Evolutionary conservation across 208 protist genomes (phyloP).

Genomic region (Leishmania martiniquensis): DNA sequence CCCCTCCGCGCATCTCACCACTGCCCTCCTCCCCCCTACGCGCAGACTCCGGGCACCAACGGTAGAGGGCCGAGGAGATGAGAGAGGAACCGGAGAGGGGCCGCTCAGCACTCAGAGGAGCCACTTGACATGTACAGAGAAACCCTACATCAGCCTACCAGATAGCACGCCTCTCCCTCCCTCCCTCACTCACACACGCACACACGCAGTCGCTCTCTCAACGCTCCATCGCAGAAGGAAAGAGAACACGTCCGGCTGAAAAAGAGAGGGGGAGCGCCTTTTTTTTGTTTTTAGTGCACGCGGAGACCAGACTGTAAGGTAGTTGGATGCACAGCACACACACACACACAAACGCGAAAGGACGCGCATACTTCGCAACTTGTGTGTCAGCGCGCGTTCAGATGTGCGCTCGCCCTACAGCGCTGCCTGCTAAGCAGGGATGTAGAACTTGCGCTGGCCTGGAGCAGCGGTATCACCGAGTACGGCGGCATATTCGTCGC

Average conservation of each 20-base stretch:
- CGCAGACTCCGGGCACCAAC: neutral
- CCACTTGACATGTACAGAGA: neutral
- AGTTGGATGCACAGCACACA: neutral
- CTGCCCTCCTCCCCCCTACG: neutral
- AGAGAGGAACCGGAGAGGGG: neutral
- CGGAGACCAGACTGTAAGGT: neutral
- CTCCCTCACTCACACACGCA: no score
- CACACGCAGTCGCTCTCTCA: no score
- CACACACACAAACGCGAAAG: neutral
- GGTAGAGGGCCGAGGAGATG: neutral
- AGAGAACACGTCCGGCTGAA: neutral
- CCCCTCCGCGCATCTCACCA: neutral
- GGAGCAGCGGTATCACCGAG: constrained; percentile 64
- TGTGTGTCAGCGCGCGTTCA: constrained; percentile 1
- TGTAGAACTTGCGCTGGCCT: constrained; percentile 78
- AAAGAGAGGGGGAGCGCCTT: neutral
- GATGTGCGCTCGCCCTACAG: neutral
- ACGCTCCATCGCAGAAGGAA: neutral
- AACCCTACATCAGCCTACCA: neutral
- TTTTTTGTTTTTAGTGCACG: neutral
- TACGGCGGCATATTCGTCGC: constrained; percentile 72
- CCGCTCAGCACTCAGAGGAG: neutral
- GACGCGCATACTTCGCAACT: neutral
- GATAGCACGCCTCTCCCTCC: neutral
- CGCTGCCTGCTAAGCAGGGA: constrained; percentile 33